Evolutionary conservation across 768 basidiomycete genomes (phyloP).

Genomic region (Boletus vinaceobasis): DNA sequence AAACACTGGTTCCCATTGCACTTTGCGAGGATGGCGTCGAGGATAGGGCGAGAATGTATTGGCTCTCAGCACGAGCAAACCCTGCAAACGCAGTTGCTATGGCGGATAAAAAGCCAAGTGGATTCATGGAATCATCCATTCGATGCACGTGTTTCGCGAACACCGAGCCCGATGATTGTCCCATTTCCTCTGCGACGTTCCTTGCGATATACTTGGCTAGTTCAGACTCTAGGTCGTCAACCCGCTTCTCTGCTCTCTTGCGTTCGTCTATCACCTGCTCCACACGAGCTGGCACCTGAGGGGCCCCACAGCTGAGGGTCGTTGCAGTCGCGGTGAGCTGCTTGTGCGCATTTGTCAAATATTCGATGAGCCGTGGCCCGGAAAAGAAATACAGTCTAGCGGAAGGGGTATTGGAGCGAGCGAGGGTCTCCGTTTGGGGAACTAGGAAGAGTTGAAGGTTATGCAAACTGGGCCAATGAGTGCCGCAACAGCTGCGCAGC

Average conservation of each 20-base stretch:
- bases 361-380: constrained; percentile 70
- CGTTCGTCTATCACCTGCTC: constrained; percentile 64
- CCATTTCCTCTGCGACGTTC: constrained; percentile 38
- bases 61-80: constrained; percentile 14
- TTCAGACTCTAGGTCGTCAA: constrained; percentile 66
- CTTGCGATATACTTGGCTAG: constrained; percentile 50
- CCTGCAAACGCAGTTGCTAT: constrained; percentile 48
- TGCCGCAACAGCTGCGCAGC: constrained; percentile 66
- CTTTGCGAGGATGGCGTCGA: constrained; percentile 62
- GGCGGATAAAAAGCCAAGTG: constrained; percentile 58
- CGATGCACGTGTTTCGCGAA: constrained; percentile 55
- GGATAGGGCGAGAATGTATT: constrained; percentile 52
- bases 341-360: constrained; percentile 57
- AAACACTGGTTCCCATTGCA: constrained; percentile 44
- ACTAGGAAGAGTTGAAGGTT: constrained; percentile 70
- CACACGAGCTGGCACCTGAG: constrained; percentile 67
- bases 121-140: constrained; percentile 56
- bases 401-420: constrained; percentile 58
- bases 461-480: constrained; percentile 76
- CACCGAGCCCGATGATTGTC: constrained; percentile 18
- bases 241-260: constrained; percentile 62
- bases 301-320: constrained; percentile 63
- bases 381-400: constrained; percentile 77
- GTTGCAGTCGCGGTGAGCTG: constrained; percentile 54
- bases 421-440: constrained; percentile 63